A percentile compares a stretch with the other conserved stretches of the same genome.
phyloP scores from a whole-genome alignment of 2,329 filamentous ascomycete species.

The Seiridium cupressi region DNA sequence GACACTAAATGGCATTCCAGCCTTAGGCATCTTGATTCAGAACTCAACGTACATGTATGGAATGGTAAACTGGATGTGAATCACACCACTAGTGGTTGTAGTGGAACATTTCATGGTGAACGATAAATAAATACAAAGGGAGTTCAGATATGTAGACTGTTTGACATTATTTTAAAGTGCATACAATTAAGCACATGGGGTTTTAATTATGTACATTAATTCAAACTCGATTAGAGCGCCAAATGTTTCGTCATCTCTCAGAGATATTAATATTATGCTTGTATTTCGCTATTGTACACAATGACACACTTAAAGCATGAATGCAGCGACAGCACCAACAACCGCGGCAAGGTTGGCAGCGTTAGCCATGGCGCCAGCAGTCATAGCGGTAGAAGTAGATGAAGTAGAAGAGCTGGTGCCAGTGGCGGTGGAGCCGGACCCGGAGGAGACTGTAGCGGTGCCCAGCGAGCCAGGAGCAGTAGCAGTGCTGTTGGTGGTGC shows the following conservation, averaged over 20 bases:
- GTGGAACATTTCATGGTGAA: too few species aligned
- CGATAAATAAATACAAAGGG: too few species aligned
- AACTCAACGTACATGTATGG: too few species aligned
- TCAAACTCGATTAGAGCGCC: not conserved
- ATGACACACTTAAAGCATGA: slow-evolving; percentile 20
- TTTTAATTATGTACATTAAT: not conserved
- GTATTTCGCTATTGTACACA: not conserved
- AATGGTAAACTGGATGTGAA: too few species aligned
- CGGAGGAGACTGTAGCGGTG: slow-evolving; percentile 1
- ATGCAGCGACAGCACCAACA: slow-evolving; percentile 24
- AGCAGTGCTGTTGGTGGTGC: slow-evolving; percentile 14
- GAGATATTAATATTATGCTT: too few species aligned
- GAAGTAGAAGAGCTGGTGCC: slow-evolving; percentile 12
- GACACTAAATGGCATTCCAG: too few species aligned
- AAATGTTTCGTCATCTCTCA: not conserved
- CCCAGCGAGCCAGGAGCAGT: slow-evolving; percentile 9
- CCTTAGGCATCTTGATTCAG: too few species aligned
- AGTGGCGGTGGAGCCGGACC: not conserved
- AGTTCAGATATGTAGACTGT: not conserved
- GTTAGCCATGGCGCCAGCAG: slow-evolving; percentile 21
- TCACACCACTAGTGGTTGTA: too few species aligned
- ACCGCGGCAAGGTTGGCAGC: slow-evolving; percentile 25
- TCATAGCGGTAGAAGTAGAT: slow-evolving; percentile 12
- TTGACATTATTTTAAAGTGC: not conserved
- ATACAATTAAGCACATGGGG: not conserved